Conservation (phyloP, 257 asterid species). For the Solanum microdontum region DNA sequence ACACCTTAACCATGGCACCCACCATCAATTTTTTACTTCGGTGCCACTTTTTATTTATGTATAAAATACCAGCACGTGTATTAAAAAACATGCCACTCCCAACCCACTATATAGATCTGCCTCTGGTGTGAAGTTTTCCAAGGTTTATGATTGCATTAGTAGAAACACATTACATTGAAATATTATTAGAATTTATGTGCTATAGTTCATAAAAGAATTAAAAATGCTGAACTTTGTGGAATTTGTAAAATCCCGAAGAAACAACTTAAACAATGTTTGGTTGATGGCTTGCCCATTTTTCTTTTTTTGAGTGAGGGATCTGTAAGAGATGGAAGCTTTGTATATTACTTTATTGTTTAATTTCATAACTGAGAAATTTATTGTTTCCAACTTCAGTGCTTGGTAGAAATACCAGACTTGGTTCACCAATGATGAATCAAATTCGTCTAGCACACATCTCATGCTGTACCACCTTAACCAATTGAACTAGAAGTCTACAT, state of each 20-base stretch:
- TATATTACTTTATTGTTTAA: not conserved
- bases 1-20: not conserved
- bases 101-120: not conserved
- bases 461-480: not conserved
- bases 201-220: not conserved
- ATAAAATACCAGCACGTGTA: not conserved
- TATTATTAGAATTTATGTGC: not conserved
- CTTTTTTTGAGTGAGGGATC: not conserved
- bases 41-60: not conserved
- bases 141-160: not conserved
- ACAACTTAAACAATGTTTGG: not conserved
- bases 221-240: not conserved
- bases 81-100: not conserved
- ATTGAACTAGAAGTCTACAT: not conserved
- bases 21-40: not conserved
- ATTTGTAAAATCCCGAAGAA: not conserved
- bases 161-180: not conserved
- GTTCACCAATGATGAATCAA: not conserved
- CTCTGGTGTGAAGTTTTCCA: not conserved
- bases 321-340: not conserved
- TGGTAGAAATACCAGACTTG: not conserved
- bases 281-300: not conserved
- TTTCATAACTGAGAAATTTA: not conserved
- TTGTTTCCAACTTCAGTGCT: not conserved
- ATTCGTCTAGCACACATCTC: not conserved